phyloP scores from a whole-genome alignment of 164 flowering plant genomes.

The Platanus orientalis region DNA sequence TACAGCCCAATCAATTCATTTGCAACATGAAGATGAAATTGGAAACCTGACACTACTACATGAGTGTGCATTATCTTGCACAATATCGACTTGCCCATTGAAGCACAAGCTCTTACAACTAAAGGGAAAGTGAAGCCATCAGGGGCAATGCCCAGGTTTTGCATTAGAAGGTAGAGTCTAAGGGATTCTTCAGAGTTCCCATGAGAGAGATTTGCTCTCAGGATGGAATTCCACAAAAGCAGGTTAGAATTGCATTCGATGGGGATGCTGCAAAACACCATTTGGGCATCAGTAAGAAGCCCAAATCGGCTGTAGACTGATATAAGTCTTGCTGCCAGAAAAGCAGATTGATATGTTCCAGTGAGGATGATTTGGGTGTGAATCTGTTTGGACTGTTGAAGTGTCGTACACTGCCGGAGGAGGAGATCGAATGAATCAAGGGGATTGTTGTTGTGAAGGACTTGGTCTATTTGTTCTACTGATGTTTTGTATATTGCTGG shows the following conservation, averaged over 20 bases:
- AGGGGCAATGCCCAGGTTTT: conserved; percentile 27
- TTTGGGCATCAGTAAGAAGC: conserved; percentile 35
- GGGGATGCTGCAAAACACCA: conserved; percentile 35
- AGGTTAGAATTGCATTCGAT: conserved; percentile 22
- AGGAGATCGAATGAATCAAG: conserved; percentile 42
- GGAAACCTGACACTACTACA: conserved; percentile 44
- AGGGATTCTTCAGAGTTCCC: conserved; percentile 33
- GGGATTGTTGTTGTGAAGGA: conserved; percentile 5
- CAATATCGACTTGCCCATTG: conserved; percentile 21
- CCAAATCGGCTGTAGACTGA: conserved; percentile 41
- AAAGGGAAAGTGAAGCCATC: conserved; percentile 77
- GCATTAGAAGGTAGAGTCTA: conserved; percentile 47
- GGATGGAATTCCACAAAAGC: conserved; percentile 66
- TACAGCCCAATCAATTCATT: conserved; percentile 65
- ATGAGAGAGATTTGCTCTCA: conserved; percentile 52
- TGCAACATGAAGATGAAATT: conserved; percentile 48
- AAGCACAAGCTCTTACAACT: conserved; percentile 53
- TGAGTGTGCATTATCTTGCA: conserved; percentile 48
- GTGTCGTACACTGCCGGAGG: conserved; percentile 35
- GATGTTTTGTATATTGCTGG: too few relatives aligned
- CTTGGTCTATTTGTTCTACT: too few relatives aligned
- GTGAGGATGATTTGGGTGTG: conserved; percentile 44
- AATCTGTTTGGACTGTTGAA: conserved; percentile 31
- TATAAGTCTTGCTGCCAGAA: conserved; percentile 51
- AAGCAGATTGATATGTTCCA: conserved; percentile 31